Evolutionary conservation across 2,329 filamentous ascomycete species (phyloP).

Genomic region (Coniella lustricola): DNA sequence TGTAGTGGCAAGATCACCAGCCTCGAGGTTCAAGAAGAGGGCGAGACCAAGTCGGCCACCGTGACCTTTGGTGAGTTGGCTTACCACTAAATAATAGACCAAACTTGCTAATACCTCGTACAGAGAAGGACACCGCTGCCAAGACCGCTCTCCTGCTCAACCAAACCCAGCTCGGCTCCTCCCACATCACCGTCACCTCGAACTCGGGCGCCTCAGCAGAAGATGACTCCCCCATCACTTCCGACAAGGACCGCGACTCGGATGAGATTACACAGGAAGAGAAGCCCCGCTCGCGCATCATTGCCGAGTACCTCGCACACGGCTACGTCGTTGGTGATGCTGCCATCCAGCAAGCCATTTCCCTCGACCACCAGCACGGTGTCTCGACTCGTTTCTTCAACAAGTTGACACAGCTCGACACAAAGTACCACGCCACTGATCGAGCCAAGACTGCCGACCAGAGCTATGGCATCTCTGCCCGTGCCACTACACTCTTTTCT

Average conservation of each 20-base stretch:
- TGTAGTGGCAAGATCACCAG: constrained; percentile 81
- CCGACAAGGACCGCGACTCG: constrained; percentile 49
- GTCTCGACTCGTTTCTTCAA: constrained; percentile 73
- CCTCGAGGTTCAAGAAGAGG: constrained; percentile 65
- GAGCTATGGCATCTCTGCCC: constrained; percentile 73
- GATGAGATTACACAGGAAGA: constrained; percentile 87
- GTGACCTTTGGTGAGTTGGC: constrained; percentile 59
- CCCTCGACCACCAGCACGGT: constrained; percentile 84
- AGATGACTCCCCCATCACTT: constrained; percentile 46
- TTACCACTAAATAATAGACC: neutral
- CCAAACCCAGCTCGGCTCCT: constrained; percentile 87
- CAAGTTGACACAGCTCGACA: constrained; percentile 70
- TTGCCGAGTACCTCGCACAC: constrained; percentile 94
- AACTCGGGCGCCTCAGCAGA: constrained; percentile 57
- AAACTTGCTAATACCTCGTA: neutral
- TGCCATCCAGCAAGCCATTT: constrained; percentile 75
- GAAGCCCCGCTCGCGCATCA: constrained; percentile 88
- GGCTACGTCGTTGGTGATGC: constrained; percentile 75
- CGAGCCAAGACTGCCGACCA: constrained; percentile 77
- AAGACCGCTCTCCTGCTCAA: constrained; percentile 96
- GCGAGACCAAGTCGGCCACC: constrained; percentile 72
- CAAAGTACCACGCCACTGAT: constrained; percentile 81
- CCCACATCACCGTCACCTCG: constrained; percentile 70
- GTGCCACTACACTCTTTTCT: constrained; percentile 56
- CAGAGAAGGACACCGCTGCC: constrained; percentile 87